These are phyloP conservation scores for Ceratobasidium sp. DNA, from an alignment of 1,284 basidiomycete genomes.

Conservation along the genomic window DNA sequence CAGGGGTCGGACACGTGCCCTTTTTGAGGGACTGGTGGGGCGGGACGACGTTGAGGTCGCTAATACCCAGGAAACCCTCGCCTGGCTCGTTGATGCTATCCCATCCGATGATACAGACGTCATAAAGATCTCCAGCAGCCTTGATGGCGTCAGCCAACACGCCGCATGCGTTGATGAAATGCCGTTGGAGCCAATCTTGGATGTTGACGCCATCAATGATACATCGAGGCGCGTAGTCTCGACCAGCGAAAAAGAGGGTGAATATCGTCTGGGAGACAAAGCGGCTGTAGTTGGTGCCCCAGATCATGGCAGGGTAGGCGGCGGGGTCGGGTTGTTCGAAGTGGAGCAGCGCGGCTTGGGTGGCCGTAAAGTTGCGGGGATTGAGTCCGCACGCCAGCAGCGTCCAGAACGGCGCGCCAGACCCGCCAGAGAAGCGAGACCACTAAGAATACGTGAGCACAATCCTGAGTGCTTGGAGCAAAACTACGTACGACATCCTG, in stretches of 20 bases:
- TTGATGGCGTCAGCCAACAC: conserved; percentile 81
- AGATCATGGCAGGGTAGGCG: conserved; percentile 91
- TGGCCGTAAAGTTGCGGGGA: conserved; percentile 85
- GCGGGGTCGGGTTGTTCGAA: conserved; percentile 89
- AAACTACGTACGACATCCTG: conserved; percentile 86
- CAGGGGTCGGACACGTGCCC: too few relatives aligned
- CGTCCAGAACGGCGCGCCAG: conserved; percentile 96
- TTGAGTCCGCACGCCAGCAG: conserved; percentile 92
- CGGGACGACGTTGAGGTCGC: too few relatives aligned
- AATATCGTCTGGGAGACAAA: conserved; percentile 90
- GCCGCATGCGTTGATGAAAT: conserved; percentile 84
- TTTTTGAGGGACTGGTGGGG: too few relatives aligned
- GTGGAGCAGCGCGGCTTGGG: conserved; percentile 88
- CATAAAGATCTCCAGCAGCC: conserved; percentile 81
- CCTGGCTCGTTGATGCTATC: too few relatives aligned
- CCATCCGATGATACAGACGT: conserved; percentile 95
- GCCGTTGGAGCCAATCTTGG: conserved; percentile 91
- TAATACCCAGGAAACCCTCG: too few relatives aligned
- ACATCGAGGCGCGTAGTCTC: conserved; percentile 90
- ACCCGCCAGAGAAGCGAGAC: conserved; percentile 97
- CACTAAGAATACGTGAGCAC: conserved; percentile 68
- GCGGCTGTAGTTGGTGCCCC: conserved; percentile 95
- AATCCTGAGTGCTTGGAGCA: not conserved
- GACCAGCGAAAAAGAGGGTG: conserved; percentile 95
- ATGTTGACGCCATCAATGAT: conserved; percentile 93